Base-by-base conservation (phyloP, 352 stramenopile species). In the Peronospora farinosa region DNA sequence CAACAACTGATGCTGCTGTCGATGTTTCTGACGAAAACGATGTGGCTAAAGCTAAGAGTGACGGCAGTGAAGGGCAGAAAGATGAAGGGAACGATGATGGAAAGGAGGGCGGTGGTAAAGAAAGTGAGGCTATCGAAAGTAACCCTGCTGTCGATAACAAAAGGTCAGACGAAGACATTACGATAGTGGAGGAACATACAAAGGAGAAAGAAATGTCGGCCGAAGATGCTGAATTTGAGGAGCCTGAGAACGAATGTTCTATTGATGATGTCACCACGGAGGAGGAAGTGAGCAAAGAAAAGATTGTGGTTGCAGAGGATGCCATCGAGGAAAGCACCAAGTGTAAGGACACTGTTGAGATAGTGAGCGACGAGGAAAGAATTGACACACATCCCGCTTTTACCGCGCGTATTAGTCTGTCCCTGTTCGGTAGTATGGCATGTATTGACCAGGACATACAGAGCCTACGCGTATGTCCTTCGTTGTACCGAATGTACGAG, bases 401-500 rank as follows among this genome's bases (percentile, higher is more conserved):
- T 7, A 70, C 51, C 39, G 64, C 65, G 36, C 70, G 67, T 36
- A 75, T 86, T 30, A 73, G 53, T 36, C 42, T 86, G 27, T 69
- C 75, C 2, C 35, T 67, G 30, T 74, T 86, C 27, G 63, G 74
- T 2, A 68, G 47, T 15, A 54, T 86, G 12, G 51, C 72, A n/a
- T 86, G 72, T 21, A 62, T 86, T 43, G 63, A 70, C 3, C 63
- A 78, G 38, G 66, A 84, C 33, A 63, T 84, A n/a, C 64, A 78
- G 47, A 73, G 54, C 11, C 47, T 86, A n/a, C 51, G 65, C 2
- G 67, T 91, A 11, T 91, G 80, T 31, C 80, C 80, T n/a, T 69
- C 66, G 16, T 51, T 91, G 43, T 63, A 65, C 11, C 78, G 74
- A 7, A 65, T 92, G 39, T 92, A 92, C 47, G 66, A 86, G 3